Base-by-base conservation (phyloP, 495 filamentous ascomycete species). In the Penicillium subrubescens region DNA sequence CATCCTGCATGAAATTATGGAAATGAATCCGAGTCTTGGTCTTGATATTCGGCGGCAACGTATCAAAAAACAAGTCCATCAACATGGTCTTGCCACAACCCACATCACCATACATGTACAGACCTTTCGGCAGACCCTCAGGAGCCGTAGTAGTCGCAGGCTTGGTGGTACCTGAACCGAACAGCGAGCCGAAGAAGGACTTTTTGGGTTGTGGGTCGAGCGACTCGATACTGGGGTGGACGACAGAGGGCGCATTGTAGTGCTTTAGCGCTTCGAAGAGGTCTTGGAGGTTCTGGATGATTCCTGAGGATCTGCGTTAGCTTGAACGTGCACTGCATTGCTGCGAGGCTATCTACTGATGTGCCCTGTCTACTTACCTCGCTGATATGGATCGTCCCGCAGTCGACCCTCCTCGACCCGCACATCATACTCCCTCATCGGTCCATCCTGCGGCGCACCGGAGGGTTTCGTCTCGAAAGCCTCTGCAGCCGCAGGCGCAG, bases 51-150 rank as follows among this genome's bases (percentile, higher is more conserved):
- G 80, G 70, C 5, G 95, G 95, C 57, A 99, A 79, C 1, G 94
- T 97, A 59, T 98, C 93, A 79, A 93, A 97, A 78, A 99, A 98
- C 70, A 99, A 82, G 72, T 99, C 96, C 95, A 99, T 98, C 66
- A 99, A 81, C 96, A 99, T 99, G 1, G 96, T 98, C 83, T 99
- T 99, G 50, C 96, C 96, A 71, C 92, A 94, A 25, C 96, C 96
- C 11, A 99, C 96, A 75, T 98, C 95, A 21, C 96, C 96, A 71
- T 91, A 98, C 80, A 99, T 90, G 71, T 98, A 98, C 41, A 98
- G 74, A 0, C 96, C 96, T 67, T 92, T 90, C 0, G 95, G 95
- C 8, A 97, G 82, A 67, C 89, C 84, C 57, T 83, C 72, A 23
- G 93, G 88, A 31, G 97, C 87, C n/a, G 80, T 76, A 15, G 67